phyloP scores from a whole-genome alignment of 306 rosid genomes.

The Senna tora region DNA sequence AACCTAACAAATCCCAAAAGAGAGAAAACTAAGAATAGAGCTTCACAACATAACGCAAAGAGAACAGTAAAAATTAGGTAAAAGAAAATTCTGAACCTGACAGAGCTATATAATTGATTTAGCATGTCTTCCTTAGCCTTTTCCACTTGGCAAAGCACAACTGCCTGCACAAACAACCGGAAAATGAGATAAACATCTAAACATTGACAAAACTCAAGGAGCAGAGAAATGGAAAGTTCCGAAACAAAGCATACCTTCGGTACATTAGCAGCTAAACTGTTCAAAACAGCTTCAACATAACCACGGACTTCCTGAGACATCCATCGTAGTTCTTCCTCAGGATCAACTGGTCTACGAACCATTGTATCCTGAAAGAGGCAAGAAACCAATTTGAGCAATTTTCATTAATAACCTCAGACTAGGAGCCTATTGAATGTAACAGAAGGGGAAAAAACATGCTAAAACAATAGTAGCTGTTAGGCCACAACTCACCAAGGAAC shows the following conservation, averaged over 20 bases:
- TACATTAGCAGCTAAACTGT: conserved; percentile 98
- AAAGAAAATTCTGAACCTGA: conserved; percentile 63
- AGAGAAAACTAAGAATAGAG: neutral
- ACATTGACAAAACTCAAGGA: conserved; percentile 15
- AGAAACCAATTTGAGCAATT: neutral
- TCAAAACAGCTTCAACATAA: conserved; percentile 95
- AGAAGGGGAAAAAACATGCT: neutral
- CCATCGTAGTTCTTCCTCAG: conserved; percentile 98
- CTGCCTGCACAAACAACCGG: conserved; percentile 68
- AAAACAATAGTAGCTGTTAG: neutral
- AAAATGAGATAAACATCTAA: conserved; percentile 29
- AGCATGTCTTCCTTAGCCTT: conserved; percentile 98
- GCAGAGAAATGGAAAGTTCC: neutral
- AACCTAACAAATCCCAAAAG: neutral
- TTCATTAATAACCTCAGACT: neutral
- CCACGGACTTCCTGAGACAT: conserved; percentile 99
- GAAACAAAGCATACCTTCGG: conserved; percentile 68
- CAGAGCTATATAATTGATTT: conserved; percentile 88
- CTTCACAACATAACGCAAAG: neutral
- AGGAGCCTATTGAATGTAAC: conserved; percentile 9
- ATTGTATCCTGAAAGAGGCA: conserved; percentile 72
- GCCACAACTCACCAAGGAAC: conserved; percentile 74
- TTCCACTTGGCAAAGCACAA: conserved; percentile 97
- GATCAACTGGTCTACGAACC: conserved; percentile 93
- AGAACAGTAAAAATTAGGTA: conserved; percentile 7